phyloP scores from a whole-genome alignment of 148 eudicot species.

The Camellia japonica region DNA sequence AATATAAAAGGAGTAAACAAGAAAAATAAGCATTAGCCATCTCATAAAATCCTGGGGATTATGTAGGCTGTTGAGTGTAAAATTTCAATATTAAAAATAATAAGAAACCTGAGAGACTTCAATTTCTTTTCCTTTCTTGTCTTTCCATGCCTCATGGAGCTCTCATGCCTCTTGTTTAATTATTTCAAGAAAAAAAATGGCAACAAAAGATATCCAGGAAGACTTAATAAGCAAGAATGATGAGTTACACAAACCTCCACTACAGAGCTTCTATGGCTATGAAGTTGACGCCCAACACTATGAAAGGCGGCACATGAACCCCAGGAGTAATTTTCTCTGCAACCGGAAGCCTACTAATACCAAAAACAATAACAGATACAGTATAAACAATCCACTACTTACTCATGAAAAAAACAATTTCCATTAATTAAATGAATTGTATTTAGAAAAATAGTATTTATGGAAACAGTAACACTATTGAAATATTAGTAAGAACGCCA shows the following conservation, averaged over 20 bases:
- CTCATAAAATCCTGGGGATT: neutral
- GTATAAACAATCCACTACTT: slow-evolving; percentile 18
- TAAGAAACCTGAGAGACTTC: neutral
- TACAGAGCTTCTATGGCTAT: slow-evolving; percentile 56
- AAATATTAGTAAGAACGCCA: neutral
- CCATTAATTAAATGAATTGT: neutral
- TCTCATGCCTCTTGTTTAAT: neutral
- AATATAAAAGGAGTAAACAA: neutral
- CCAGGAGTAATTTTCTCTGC: slow-evolving; percentile 45
- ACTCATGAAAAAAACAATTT: neutral
- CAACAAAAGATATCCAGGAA: neutral
- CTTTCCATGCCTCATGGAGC: neutral
- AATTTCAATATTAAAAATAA: neutral
- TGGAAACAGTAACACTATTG: neutral
- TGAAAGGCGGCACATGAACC: slow-evolving; percentile 32
- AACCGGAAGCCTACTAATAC: slow-evolving; percentile 71
- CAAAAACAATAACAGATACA: slow-evolving; percentile 35
- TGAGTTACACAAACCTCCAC: slow-evolving; percentile 55
- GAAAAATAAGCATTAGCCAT: neutral
- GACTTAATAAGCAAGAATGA: slow-evolving; percentile 6
- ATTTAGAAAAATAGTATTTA: neutral
- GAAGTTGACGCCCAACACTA: slow-evolving; percentile 42
- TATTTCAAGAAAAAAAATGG: neutral
- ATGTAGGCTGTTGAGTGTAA: no score
- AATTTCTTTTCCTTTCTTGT: neutral